Base-by-base conservation (phyloP, 805 yeast species). In the Pichia pseudocactophila region DNA sequence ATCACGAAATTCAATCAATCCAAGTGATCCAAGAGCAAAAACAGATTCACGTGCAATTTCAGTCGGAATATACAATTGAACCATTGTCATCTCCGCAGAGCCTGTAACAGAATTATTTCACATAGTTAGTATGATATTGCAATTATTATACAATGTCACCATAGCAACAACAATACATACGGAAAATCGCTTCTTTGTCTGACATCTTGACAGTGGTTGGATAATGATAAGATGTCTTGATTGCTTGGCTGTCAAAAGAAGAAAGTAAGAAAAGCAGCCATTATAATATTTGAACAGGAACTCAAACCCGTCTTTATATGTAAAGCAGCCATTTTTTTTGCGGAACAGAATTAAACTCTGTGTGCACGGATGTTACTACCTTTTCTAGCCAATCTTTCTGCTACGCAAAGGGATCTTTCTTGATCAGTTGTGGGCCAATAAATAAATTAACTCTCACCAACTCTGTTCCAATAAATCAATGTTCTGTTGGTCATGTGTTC, bases 1-100 rank as follows among this genome's bases (percentile, higher is more conserved):
- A 63, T 92, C 98, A 41, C 96, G 71, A 61, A 92, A 87, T 59
- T 94, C 96, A 32, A 94, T 73, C 44, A 79, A 65, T 30, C 95
- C 94, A 54, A 85, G 68, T 48, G 85, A 82, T 7, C 98, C 99
- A 32, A 92, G 67, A n/a, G 87, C 74, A 52, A 85, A 78, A 16
- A 88, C 80, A 5, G 88, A 76, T 50, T 88, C 95, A 52, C 97
- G 71, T 15, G 94, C 74, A 39, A 85, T 80, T 64, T 92, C 99
- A 28, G 86, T 79, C 15, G 97, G 94, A 46, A 92, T 80, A 62
- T 86, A 90, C 55, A 92, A 69, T 67, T 92, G 96, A 43, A 90
- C 80, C 58, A 89, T 74, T 39, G 95, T 77, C 97, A 92, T 94
- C 57, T 84, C 95, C 83, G 97, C 98, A 47, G 98, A 90, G 73